Base-by-base conservation (phyloP, 2,329 filamentous ascomycete species). In the Diplodia corticola region DNA sequence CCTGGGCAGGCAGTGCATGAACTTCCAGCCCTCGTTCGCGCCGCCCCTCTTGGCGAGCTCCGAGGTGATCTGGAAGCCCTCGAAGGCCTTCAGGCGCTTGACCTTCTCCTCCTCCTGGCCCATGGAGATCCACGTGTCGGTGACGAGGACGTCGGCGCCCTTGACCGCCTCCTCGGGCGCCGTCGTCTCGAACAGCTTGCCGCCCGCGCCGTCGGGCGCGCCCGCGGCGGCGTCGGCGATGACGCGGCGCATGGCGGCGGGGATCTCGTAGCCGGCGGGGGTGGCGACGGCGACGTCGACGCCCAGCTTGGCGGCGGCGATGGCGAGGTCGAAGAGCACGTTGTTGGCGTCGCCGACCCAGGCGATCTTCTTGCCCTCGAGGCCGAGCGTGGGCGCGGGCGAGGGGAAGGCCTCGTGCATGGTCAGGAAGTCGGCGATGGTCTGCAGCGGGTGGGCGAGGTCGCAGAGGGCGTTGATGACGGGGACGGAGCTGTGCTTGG, bases 281-380 rank as follows among this genome's bases (percentile, higher is more conserved):
- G 94, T 93, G 13, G 95, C 95, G 44, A 98, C 92, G 1, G 91
- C 83, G 69, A 99, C 85, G 72, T 96, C 85, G 28, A 97, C 88
- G 53, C 95, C 95, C 72, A 94, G 86, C 81, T 97, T 98, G 72
- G 91, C 82, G 66, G 91, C 93, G 48, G 87, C 93, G 71, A 95
- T 94, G 57, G 93, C 93, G 64, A 98, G 85, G 75, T 99, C 94
- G 75, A 93, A 97, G 26, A 98, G 86, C 30, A 99, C 94, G 72
- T 99, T 99, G 82, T 98, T 99, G 12, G 93, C 92, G 76, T 99
- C 94, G 63, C 94, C 94, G 53, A 99, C 84, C 95, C 95, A 99
- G 17, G 95, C 94, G 68, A 98, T 86, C 80, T 97, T 98, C 73
- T 97, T 79, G 0, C 92, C 92, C 71, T 91, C 86, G 4, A 96